phyloP scores from a whole-genome alignment of 768 basidiomycete genomes.

The Russula sp. region DNA sequence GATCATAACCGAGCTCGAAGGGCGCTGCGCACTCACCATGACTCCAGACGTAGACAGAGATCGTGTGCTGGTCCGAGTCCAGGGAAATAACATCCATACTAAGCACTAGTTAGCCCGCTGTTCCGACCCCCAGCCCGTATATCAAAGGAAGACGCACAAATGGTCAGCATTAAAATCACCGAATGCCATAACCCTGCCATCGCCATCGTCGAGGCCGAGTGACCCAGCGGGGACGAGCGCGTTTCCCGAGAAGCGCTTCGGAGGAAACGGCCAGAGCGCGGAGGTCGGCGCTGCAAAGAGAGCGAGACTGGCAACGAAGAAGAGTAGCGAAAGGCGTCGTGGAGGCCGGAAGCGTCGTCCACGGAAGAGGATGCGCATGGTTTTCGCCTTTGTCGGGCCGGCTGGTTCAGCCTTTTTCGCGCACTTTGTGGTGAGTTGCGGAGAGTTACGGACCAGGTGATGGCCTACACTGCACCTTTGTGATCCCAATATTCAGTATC shows the following conservation, averaged over 20 bases:
- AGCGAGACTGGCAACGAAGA: slow-evolving; percentile 1
- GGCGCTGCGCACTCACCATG: slow-evolving; percentile 46
- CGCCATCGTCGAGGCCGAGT: slow-evolving; percentile 59
- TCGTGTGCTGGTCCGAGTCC: slow-evolving; percentile 62
- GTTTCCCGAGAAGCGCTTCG: slow-evolving; percentile 81
- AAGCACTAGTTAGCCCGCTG: background rate
- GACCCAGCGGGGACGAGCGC: slow-evolving; percentile 72
- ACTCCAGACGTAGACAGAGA: slow-evolving; percentile 77
- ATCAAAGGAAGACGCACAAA: slow-evolving; percentile 52
- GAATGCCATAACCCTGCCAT: slow-evolving; percentile 74
- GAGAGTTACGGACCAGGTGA: too few species aligned
- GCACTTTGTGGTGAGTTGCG: background rate
- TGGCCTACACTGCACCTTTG: too few species aligned
- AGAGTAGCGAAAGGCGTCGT: slow-evolving; percentile 11
- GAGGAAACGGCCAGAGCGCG: slow-evolving; percentile 75
- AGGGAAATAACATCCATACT: slow-evolving; percentile 82
- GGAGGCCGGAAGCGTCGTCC: slow-evolving; percentile 9
- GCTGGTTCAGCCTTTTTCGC: background rate
- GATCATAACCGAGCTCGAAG: background rate
- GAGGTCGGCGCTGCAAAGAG: slow-evolving; percentile 5
- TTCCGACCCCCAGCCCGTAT: background rate
- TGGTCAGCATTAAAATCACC: slow-evolving; percentile 97
- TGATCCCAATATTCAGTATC: too few species aligned
- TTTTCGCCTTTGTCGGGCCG: background rate
- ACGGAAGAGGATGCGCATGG: slow-evolving; percentile 3